These are phyloP conservation scores for Taphrina wiesneri DNA, from an alignment of 1,139 yeast genomes.

Conservation along the genomic window DNA sequence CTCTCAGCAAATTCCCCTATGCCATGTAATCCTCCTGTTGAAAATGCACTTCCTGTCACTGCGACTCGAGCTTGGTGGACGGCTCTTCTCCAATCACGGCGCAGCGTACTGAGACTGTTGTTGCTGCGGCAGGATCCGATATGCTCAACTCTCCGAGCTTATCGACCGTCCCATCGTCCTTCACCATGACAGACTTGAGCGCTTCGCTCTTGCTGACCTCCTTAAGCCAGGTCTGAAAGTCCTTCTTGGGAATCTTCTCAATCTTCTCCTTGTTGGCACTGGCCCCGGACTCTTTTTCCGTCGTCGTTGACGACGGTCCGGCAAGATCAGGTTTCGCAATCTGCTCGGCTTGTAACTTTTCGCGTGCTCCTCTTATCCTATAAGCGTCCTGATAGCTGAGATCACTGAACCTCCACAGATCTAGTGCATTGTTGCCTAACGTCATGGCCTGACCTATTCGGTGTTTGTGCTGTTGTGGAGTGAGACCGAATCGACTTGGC, in stretches of 20 bases:
- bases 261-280: background rate
- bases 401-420: constrained; percentile 20
- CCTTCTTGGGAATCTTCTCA: background rate
- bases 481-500: constrained; percentile 23
- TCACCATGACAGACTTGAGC: constrained; percentile 5
- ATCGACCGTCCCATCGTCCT: constrained; percentile 14
- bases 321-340: background rate
- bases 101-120: background rate
- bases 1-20: too few relatives aligned
- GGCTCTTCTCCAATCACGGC: background rate
- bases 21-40: too few relatives aligned
- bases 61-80: background rate
- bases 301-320: background rate
- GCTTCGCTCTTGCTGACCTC: constrained; percentile 16
- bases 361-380: constrained; percentile 13
- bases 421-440: constrained; percentile 16
- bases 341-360: constrained; percentile 14
- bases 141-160: background rate
- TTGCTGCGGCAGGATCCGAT: background rate
- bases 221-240: constrained; percentile 20
- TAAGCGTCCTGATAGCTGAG: constrained; percentile 20
- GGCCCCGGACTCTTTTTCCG: background rate
- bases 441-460: constrained; percentile 17
- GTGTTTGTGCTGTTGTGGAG: constrained; percentile 15
- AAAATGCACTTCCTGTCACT: background rate